A percentile compares a stretch with the other conserved stretches of the same genome.
These are phyloP conservation scores for Rusavskia elegans DNA, from an alignment of 495 filamentous ascomycete species.

Conservation along the genomic window DNA sequence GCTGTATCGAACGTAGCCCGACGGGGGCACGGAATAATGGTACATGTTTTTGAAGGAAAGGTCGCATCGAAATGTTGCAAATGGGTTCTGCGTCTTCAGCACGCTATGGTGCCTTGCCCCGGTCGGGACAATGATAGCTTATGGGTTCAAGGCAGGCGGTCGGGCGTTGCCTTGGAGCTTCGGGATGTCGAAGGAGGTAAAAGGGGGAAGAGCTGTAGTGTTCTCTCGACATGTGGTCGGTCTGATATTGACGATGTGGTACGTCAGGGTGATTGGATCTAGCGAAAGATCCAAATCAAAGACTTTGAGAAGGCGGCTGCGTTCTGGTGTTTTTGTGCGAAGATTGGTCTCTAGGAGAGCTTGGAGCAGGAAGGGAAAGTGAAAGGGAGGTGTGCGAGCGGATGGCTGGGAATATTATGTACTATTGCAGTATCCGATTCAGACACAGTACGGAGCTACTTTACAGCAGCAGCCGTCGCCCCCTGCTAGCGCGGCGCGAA, in stretches of 20 bases:
- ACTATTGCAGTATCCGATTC: neutral
- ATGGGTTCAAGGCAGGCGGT: neutral
- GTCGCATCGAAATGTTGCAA: slow-evolving; percentile 7
- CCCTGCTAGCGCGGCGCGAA: neutral
- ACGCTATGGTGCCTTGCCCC: slow-evolving; percentile 9
- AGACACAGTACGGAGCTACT: too few relatives aligned
- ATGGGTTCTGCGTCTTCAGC: slow-evolving; percentile 2
- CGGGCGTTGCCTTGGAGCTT: slow-evolving; percentile 4
- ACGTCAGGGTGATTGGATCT: neutral
- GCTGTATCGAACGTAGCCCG: slow-evolving; percentile 33
- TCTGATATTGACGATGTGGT: neutral
- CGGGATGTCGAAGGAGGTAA: slow-evolving; percentile 5
- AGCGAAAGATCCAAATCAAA: slow-evolving; percentile 1
- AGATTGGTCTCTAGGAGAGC: neutral
- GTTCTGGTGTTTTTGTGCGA: neutral
- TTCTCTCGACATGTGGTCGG: slow-evolving; percentile 17
- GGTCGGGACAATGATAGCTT: slow-evolving; percentile 4
- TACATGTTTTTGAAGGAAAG: slow-evolving; percentile 22
- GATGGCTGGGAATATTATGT: neutral
- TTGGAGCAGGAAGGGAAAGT: neutral
- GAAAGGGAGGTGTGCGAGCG: neutral
- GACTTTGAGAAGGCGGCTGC: neutral
- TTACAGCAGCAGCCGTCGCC: neutral
- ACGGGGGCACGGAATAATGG: slow-evolving; percentile 32
- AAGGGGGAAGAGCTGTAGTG: slow-evolving; percentile 10